Evolutionary conservation across 1,284 basidiomycete genomes (phyloP).

Genomic region (Bjerkandera adusta): DNA sequence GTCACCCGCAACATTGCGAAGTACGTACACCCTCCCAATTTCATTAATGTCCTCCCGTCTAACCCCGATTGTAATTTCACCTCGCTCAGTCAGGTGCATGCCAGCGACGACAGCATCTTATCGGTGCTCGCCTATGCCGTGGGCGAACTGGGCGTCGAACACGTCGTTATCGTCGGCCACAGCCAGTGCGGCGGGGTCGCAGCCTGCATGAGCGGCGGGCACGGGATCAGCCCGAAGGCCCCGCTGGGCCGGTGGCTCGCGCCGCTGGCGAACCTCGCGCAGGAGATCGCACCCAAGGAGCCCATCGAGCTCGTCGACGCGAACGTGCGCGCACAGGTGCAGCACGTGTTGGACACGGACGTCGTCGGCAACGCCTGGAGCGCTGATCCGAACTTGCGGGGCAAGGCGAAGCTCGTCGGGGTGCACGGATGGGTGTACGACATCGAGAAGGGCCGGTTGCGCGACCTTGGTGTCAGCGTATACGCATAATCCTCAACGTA

Average conservation of each 20-base stretch:
- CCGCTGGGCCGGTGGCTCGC: conserved; percentile 68
- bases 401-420: conserved; percentile 57
- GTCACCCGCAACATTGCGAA: conserved; percentile 69
- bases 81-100: conserved; percentile 71
- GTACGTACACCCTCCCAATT: conserved; percentile 32
- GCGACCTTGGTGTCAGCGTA: conserved; percentile 56
- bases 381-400: conserved; percentile 5
- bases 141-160: conserved; percentile 74
- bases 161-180: conserved; percentile 84
- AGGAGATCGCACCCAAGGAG: conserved; percentile 39
- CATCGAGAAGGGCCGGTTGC: conserved; percentile 64
- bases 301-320: conserved; percentile 64
- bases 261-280: conserved; percentile 62
- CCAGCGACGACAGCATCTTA: conserved; percentile 74
- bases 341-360: conserved; percentile 63
- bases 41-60: not conserved
- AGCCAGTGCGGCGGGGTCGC: conserved; percentile 78
- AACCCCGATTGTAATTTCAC: not conserved
- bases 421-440: conserved; percentile 90
- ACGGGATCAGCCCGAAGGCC: not conserved
- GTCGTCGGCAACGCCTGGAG: conserved; percentile 74
- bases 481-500: conserved; percentile 6
- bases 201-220: conserved; percentile 47
- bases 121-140: conserved; percentile 85
- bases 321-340: conserved; percentile 79